Base-by-base conservation (phyloP, 306 rosid species). In the Cotoneaster glaucophyllus region DNA sequence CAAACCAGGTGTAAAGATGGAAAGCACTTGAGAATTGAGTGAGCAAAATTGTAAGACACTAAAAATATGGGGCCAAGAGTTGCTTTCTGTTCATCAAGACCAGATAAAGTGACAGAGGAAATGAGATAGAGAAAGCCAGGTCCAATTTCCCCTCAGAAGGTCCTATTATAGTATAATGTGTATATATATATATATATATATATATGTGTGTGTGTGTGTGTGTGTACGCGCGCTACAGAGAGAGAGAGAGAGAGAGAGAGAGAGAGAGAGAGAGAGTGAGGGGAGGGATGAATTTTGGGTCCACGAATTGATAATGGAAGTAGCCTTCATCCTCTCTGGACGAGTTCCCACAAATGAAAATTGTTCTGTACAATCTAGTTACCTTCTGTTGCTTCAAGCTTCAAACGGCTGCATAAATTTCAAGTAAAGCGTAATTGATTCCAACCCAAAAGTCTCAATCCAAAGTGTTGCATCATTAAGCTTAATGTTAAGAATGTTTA, bases 261-360 rank as follows among this genome's bases (percentile, higher is more conserved):
- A 56, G 4, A 43, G 48, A 14, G 18, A 13, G 53, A 45, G 21
- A 69, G 58, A 77, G 11, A 67, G 3, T 39, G 66, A 62, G 39
- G 21, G 52, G 59, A 25, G 44, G 6, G 48, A 64, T 22, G 67
- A 18, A 26, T 25, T 71, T 48, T 70, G 85, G 94, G 69, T 52
- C 91, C 91, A 75, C 64, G 73, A 45, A 57, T 78, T 71, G 76
- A 84, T 90, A 87, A 83, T 84, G 90, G 86, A 86, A 79, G 95
- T 86, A 79, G 87, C 90, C 86, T 79, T 84, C 95, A 86, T 84
- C 95, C 89, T 83, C 86, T 77, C 90, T 90, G 92, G 92, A 86
- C 41, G 75, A 79, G 86, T 73, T 84, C 81, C 85, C 79, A 80
- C 88, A 80, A 78, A 70, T 80, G 75, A 71, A 80, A 72, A 77